These are phyloP conservation scores for Phytopythium chamaehyphon DNA, from an alignment of 352 stramenopile species.

Conservation along the genomic window DNA sequence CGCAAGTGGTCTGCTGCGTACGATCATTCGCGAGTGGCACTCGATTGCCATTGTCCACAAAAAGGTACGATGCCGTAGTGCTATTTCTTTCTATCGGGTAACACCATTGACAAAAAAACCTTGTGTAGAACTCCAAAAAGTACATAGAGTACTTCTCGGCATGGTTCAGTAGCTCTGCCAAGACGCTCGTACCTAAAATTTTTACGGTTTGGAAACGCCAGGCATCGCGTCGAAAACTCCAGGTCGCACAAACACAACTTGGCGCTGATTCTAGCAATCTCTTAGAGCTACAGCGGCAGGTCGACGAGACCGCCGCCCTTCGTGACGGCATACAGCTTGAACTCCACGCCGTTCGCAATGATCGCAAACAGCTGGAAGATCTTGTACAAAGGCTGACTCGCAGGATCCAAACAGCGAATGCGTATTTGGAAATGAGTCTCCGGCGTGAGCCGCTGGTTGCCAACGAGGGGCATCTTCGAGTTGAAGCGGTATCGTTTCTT, in stretches of 20 bases:
- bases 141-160: conserved; percentile 68
- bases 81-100: too few species aligned
- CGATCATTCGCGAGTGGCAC: conserved; percentile 71
- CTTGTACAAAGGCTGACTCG: conserved; percentile 38
- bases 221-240: conserved; percentile 19
- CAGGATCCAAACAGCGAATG: conserved; percentile 54
- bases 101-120: not conserved
- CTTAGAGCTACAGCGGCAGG: conserved; percentile 36
- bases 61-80: conserved; percentile 28
- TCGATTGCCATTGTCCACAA: conserved; percentile 51
- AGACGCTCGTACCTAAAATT: conserved; percentile 44
- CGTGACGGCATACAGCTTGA: conserved; percentile 47
- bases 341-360: conserved; percentile 46
- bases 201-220: conserved; percentile 54
- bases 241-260: conserved; percentile 33
- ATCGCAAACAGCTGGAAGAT: conserved; percentile 58
- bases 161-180: conserved; percentile 59
- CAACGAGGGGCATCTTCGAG: conserved; percentile 57
- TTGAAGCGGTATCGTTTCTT: conserved; percentile 59
- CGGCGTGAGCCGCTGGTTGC: conserved; percentile 49
- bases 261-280: conserved; percentile 27
- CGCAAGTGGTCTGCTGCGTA: conserved; percentile 34
- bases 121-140: conserved; percentile 56
- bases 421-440: conserved; percentile 42
- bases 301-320: conserved; percentile 46